Conservation (phyloP, 2,329 filamentous ascomycete genomes). For the Trichoderma sp. region DNA sequence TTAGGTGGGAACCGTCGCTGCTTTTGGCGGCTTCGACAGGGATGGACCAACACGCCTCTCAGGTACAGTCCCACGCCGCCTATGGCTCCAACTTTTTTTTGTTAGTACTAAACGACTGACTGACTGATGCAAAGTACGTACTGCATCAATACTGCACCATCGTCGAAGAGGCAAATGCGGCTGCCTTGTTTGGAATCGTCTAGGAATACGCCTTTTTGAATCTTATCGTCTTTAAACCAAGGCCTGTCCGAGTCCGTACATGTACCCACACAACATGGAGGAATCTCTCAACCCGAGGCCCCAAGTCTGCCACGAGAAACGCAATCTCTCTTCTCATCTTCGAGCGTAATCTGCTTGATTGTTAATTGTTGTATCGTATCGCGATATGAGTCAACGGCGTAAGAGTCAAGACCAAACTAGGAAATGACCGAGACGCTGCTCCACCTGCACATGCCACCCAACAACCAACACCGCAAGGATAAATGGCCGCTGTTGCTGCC, state of each 20-base stretch:
- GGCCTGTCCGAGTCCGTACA: neutral
- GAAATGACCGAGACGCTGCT: neutral
- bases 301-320: neutral
- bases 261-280: neutral
- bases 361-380: neutral
- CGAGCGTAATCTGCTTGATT: neutral
- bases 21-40: too few species aligned
- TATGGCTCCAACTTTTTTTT: too few species aligned
- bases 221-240: too few species aligned
- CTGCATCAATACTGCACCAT: too few species aligned
- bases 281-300: neutral
- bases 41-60: too few species aligned
- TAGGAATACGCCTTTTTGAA: too few species aligned
- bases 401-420: neutral
- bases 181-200: too few species aligned
- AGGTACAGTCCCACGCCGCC: too few species aligned
- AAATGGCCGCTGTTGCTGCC: neutral
- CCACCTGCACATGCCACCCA: neutral
- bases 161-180: too few species aligned
- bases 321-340: neutral
- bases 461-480: neutral
- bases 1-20: too few species aligned
- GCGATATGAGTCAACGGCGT: neutral
- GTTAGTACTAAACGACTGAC: too few species aligned
- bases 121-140: too few species aligned